These are phyloP conservation scores for Picea abies DNA, from an alignment of 83 land plant genomes.

Conservation along the genomic window DNA sequence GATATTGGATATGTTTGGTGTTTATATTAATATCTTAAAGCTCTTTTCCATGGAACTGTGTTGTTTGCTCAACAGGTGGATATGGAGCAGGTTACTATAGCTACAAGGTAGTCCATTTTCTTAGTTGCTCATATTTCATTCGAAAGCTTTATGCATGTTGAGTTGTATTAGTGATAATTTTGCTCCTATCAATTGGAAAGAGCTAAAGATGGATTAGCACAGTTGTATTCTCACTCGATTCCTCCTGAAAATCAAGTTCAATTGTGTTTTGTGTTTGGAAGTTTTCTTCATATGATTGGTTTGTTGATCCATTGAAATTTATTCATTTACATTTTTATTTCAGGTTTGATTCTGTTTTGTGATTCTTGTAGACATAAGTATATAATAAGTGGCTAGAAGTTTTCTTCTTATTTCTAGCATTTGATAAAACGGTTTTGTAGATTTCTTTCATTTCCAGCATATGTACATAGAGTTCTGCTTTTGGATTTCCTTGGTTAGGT, in stretches of 20 bases:
- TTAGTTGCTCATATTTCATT: not conserved
- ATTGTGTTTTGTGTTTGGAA: not conserved
- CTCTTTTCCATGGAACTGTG: not conserved
- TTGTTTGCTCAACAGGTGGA: conserved; percentile 19
- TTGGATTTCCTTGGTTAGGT: not conserved
- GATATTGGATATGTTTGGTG: not conserved
- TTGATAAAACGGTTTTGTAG: not conserved
- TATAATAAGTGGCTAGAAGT: not conserved
- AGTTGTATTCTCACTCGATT: too few relatives aligned
- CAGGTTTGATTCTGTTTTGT: not conserved
- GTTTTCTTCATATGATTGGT: not conserved
- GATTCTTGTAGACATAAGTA: not conserved
- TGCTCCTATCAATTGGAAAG: not conserved
- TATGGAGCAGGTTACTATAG: too few relatives aligned
- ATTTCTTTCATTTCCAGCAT: not conserved
- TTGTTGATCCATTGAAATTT: not conserved
- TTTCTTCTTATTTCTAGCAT: not conserved
- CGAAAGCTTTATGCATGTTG: not conserved
- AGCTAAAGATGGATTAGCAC: not conserved
- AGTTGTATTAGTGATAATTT: not conserved
- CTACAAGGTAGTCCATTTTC: conserved; percentile 40
- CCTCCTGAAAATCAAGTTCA: not conserved
- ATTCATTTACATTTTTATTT: not conserved
- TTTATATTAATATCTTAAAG: not conserved
- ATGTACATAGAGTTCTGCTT: not conserved